These are phyloP conservation scores for Diddensiella transvaalensis DNA, from an alignment of 805 yeast species.

Conservation along the genomic window DNA sequence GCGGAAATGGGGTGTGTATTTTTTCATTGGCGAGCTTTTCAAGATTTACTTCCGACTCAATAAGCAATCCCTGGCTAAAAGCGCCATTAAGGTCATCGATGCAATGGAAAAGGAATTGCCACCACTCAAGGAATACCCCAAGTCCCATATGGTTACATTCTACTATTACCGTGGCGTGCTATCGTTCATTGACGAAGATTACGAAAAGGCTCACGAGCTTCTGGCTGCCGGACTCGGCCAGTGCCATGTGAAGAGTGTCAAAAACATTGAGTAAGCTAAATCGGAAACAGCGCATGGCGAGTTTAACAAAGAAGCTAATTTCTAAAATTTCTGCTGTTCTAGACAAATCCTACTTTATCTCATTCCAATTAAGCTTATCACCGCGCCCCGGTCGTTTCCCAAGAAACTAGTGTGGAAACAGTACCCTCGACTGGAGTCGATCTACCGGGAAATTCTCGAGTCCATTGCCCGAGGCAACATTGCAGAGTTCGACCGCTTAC, in stretches of 20 bases:
- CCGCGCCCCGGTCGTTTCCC: conserved; percentile 46
- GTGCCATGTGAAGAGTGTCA: conserved; percentile 30
- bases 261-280: conserved; percentile 36
- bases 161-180: conserved; percentile 67
- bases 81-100: conserved; percentile 64
- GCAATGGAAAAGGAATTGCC: conserved; percentile 55
- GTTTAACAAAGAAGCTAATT: conserved; percentile 19
- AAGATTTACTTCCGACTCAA: conserved; percentile 63
- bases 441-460: conserved; percentile 47
- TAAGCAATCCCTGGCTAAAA: conserved; percentile 69
- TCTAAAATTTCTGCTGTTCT: conserved; percentile 15
- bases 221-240: conserved; percentile 47
- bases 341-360: conserved; percentile 50
- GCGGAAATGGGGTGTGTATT: conserved; percentile 63
- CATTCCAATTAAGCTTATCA: conserved; percentile 59
- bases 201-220: conserved; percentile 46
- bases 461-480: conserved; percentile 57
- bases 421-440: conserved; percentile 40
- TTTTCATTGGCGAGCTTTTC: conserved; percentile 66
- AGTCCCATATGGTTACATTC: conserved; percentile 55
- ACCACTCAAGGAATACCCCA: conserved; percentile 40
- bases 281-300: too few relatives aligned
- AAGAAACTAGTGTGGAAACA: conserved; percentile 36
- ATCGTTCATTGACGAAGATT: conserved; percentile 62
- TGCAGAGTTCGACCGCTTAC: conserved; percentile 42